Conservation (phyloP, 768 basidiomycete genomes). For the Termitomyces bulborhizus region DNA sequence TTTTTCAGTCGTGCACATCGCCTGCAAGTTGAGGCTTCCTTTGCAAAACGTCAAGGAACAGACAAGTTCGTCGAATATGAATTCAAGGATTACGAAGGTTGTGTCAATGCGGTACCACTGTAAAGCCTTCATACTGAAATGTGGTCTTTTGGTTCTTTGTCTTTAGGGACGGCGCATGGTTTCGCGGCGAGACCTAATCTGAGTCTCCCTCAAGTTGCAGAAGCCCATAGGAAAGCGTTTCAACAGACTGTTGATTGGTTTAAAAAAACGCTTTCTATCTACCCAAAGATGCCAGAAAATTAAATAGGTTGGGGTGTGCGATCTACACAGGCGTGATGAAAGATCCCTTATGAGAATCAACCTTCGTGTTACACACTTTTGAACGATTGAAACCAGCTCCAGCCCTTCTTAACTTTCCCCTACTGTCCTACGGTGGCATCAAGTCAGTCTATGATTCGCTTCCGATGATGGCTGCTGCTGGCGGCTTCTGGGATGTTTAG, state of each 20-base stretch:
- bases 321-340: background rate
- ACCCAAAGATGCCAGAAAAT: background rate
- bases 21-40: conserved; percentile 15
- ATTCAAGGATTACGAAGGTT: conserved; percentile 19
- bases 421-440: no score
- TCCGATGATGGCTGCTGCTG: no score
- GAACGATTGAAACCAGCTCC: no score
- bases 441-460: no score
- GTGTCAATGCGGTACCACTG: background rate
- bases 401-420: no score
- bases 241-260: conserved; percentile 21
- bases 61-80: conserved; percentile 18
- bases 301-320: background rate
- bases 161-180: conserved; percentile 20
- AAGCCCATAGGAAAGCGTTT: conserved; percentile 19
- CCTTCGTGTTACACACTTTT: no score
- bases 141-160: background rate
- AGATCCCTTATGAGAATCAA: no score
- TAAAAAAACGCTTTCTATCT: conserved; percentile 8
- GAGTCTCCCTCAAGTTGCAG: conserved; percentile 17
- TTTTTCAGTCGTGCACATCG: conserved; percentile 13
- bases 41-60: conserved; percentile 16
- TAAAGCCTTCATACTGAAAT: background rate
- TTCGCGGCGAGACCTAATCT: conserved; percentile 21
- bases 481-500: background rate